Base-by-base conservation (phyloP, 169 alveolate species). In the Plasmodium berghei region DNA sequence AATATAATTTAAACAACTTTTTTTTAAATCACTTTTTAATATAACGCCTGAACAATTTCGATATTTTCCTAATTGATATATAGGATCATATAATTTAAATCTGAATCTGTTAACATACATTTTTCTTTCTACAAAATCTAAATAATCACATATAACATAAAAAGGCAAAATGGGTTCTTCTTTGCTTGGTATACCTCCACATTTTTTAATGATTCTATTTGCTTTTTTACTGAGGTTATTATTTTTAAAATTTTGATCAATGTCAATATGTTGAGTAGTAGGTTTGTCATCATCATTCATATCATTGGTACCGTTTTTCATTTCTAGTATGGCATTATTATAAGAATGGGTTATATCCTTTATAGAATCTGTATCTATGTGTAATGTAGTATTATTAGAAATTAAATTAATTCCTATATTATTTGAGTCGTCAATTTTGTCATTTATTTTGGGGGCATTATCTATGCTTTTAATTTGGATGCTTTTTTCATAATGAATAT, bases 31-130 rank as follows among this genome's bases (percentile, higher is more conserved):
- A 10, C 34, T 86, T 54, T 86, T 86, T 46, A 86, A 40, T 40
- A 69, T 55, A 58, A 86, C 70, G 0, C 91, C 91, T n/a, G 87
- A 86, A 20, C 91, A 86, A 46, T 86, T 86, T n/a, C 87, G 48
- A 48, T 86, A 86, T 22, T 86, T 86, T 14, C 91, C 91, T 62
- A 86, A 66, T 49, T 86, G 91, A 66, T 86, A 86, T 46, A 86
- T 69, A 14, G 91, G 91, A 54, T 86, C 91, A 48, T 86, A 86
- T 46, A 86, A 58, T 28, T 86, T 86, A 40, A 86, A 86, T 16
- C 91, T 63, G 18, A 86, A 70, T 59, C 26, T 86, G 42, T 54
- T 71, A 1, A 86, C 87, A 46, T 86, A 72, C 6, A 70, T 70
- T 71, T 86, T 86, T 26, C 91, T 58, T 42, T 86, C 91, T 1